These are phyloP conservation scores for Evernia prunastri DNA, from an alignment of 495 filamentous ascomycete species.

Conservation along the genomic window DNA sequence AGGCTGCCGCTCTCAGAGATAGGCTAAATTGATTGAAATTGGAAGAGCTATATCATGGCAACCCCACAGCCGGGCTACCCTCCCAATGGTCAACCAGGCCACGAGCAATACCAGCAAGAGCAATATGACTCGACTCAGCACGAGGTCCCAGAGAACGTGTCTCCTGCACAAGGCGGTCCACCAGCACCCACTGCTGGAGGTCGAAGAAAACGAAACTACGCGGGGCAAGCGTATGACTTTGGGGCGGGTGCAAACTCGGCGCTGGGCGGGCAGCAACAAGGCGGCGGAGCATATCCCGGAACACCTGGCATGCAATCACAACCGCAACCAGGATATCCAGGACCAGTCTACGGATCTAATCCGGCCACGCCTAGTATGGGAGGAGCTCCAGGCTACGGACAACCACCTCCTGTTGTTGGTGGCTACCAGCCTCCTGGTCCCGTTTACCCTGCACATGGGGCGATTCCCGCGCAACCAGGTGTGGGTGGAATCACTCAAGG, in stretches of 20 bases:
- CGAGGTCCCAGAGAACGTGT: constrained; percentile 38
- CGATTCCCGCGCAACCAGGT: constrained; percentile 45
- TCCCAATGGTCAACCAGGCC: constrained; percentile 37
- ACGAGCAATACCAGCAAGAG: constrained; percentile 42
- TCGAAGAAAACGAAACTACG: constrained; percentile 88
- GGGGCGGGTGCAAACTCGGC: constrained; percentile 82
- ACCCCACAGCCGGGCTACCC: constrained; percentile 61
- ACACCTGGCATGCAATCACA: constrained; percentile 39
- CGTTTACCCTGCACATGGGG: constrained; percentile 53
- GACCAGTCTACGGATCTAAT: constrained; percentile 48
- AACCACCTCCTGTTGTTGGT: constrained; percentile 35
- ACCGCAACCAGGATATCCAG: constrained; percentile 44
- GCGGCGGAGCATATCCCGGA: constrained; percentile 42
- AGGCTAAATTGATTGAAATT: background rate
- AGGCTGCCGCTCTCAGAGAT: background rate
- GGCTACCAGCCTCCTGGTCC: constrained; percentile 61
- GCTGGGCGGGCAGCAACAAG: constrained; percentile 50
- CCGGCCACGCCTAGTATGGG: constrained; percentile 34
- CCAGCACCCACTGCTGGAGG: constrained; percentile 42
- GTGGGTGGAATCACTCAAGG: constrained; percentile 74
- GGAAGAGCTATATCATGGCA: constrained; percentile 35
- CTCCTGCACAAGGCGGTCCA: constrained; percentile 34
- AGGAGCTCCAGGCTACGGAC: constrained; percentile 27
- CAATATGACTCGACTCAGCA: constrained; percentile 41
- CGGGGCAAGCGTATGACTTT: constrained; percentile 89